phyloP scores from a whole-genome alignment of 1,284 basidiomycete species.

The Marasmius tenuissimus region DNA sequence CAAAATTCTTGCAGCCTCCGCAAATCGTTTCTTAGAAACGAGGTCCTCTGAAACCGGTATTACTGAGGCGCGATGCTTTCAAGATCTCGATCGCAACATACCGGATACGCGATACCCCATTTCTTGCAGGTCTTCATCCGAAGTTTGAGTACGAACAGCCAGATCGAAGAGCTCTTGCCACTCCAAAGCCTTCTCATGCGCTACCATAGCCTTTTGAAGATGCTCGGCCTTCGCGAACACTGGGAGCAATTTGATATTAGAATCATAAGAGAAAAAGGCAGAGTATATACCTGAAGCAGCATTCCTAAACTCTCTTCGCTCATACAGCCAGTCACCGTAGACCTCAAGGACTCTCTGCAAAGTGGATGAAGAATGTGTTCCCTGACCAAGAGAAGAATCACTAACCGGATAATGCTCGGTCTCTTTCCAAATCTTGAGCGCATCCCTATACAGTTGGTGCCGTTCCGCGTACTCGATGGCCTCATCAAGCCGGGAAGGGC shows the following conservation, averaged over 20 bases:
- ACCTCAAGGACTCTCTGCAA: conserved; percentile 51
- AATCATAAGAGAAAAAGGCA: conserved; percentile 1
- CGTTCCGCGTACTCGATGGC: conserved; percentile 79
- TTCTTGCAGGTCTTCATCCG: conserved; percentile 54
- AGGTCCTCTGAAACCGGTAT: conserved; percentile 65
- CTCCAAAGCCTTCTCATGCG: conserved; percentile 82
- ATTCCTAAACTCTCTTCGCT: conserved; percentile 80
- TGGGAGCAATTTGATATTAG: conserved; percentile 25
- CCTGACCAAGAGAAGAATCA: conserved; percentile 1
- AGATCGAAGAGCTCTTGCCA: conserved; percentile 93
- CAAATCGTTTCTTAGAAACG: conserved; percentile 71
- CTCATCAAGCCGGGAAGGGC: conserved; percentile 71
- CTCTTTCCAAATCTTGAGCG: conserved; percentile 71
- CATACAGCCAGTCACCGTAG: conserved; percentile 90
- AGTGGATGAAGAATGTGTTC: conserved; percentile 4
- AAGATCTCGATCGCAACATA: conserved; percentile 30
- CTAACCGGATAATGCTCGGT: conserved; percentile 65
- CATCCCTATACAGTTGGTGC: conserved; percentile 77
- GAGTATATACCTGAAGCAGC: conserved; percentile 73
- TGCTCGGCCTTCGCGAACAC: conserved; percentile 74
- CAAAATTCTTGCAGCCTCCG: conserved; percentile 83
- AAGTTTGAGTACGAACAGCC: conserved; percentile 46
- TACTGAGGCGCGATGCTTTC: conserved; percentile 1
- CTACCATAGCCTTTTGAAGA: conserved; percentile 74
- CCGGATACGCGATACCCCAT: conserved; percentile 78